Evolutionary conservation across 1,139 yeast genomes (phyloP).

Genomic region (Hemisphaericaspora xylofermentans): DNA sequence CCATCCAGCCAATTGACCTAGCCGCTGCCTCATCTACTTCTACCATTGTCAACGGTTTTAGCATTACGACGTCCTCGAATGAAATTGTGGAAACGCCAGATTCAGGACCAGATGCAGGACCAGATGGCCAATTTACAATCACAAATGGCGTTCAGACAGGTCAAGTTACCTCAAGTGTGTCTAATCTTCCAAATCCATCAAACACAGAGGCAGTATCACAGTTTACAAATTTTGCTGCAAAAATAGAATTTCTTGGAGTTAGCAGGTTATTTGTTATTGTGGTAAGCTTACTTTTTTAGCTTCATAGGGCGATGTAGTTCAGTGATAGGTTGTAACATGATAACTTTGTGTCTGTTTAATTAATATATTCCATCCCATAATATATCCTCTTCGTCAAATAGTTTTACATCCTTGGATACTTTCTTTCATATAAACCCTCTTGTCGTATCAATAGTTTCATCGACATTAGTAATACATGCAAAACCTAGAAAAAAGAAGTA

Average conservation of each 20-base stretch:
- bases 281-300: not conserved
- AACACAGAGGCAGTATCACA: not conserved
- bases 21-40: no score
- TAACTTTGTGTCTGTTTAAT: no score
- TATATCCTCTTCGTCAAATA: no score
- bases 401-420: no score
- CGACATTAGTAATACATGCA: no score
- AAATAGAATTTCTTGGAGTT: not conserved
- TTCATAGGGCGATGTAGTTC: not conserved
- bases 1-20: not conserved
- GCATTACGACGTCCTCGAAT: not conserved
- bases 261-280: not conserved
- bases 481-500: no score
- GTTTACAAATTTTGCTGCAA: not conserved
- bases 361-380: no score
- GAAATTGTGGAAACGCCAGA: not conserved
- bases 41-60: no score
- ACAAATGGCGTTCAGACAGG: not conserved
- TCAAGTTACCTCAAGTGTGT: not conserved
- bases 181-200: not conserved
- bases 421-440: no score
- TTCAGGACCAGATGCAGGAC: not conserved
- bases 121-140: not conserved
- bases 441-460: no score
- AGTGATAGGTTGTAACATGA: no score